Percentiles rank a stretch among this genome's conserved stretches.
phyloP scores from a whole-genome alignment of 208 protist species.

The Leishmania aethiopica region DNA sequence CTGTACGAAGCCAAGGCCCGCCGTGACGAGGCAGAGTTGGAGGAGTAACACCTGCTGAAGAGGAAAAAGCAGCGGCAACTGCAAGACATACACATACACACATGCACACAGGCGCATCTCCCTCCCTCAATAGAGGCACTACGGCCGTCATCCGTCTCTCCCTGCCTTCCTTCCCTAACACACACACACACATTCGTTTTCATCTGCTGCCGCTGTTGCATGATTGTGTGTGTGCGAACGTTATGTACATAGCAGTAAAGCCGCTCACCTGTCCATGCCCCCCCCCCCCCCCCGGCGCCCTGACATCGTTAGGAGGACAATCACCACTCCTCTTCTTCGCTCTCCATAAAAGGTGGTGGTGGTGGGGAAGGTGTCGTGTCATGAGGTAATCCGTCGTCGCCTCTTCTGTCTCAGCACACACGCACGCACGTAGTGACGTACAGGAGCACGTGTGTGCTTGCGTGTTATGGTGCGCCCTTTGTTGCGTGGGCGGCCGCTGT shows the following conservation, averaged over 20 bases:
- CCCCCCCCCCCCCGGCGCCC: not conserved
- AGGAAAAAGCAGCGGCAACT: not conserved
- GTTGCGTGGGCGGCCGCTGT: not conserved
- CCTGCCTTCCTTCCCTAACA: not conserved
- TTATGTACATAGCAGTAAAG: not conserved
- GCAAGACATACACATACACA: not conserved
- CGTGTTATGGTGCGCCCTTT: not conserved
- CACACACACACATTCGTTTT: not conserved
- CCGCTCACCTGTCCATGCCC: not conserved
- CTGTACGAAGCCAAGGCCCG: constrained; percentile 72
- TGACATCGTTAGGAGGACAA: not conserved
- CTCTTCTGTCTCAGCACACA: not conserved
- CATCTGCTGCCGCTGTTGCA: not conserved
- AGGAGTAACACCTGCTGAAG: constrained; percentile 20
- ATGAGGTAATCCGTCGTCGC: not conserved
- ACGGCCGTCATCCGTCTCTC: not conserved
- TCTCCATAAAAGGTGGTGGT: not conserved
- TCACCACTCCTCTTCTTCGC: not conserved
- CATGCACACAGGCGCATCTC: not conserved
- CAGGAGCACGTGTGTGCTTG: not conserved
- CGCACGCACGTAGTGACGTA: not conserved
- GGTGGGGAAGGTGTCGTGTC: too few relatives aligned
- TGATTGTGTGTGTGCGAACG: constrained; percentile 2
- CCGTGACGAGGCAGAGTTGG: constrained; percentile 53
- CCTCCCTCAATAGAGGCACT: not conserved